These are phyloP conservation scores for Leccinum broughii DNA, from an alignment of 768 basidiomycete species.

Conservation along the genomic window DNA sequence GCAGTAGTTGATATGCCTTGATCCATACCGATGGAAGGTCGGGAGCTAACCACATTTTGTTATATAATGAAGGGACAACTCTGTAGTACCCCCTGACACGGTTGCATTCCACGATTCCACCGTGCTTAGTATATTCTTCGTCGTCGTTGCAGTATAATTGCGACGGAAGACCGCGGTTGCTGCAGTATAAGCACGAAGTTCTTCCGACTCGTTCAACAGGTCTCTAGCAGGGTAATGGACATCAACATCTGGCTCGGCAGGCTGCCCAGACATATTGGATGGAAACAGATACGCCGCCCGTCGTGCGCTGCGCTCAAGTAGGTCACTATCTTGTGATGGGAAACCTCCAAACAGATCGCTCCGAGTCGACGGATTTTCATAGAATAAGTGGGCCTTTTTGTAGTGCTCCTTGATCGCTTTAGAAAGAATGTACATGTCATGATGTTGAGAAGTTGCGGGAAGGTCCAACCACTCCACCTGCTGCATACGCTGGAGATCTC, in stretches of 20 bases:
- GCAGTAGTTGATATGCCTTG: constrained; percentile 27
- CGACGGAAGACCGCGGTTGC: background rate
- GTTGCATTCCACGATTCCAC: background rate
- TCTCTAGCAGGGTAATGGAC: constrained; percentile 13
- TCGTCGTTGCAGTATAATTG: background rate
- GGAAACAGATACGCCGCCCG: constrained; percentile 16
- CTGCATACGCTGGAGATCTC: constrained; percentile 40
- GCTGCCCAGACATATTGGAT: background rate
- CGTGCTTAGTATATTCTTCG: background rate
- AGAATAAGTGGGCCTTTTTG: constrained; percentile 10
- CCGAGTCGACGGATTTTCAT: background rate
- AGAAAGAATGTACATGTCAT: constrained; percentile 22
- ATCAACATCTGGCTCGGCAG: background rate
- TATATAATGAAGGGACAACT: constrained; percentile 19
- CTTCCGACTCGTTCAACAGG: background rate
- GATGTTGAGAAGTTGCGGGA: constrained; percentile 29
- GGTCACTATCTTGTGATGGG: background rate
- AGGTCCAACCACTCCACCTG: constrained; percentile 33
- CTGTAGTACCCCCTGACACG: background rate
- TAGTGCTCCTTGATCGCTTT: constrained; percentile 30
- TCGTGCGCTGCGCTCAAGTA: constrained; percentile 16
- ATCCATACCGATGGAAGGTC: constrained; percentile 25
- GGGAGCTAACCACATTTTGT: constrained; percentile 26
- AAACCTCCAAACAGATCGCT: background rate
- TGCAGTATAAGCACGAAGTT: constrained; percentile 7